Conservation (phyloP, 371 early-diverging fungal genomes). For the Mortierella sp. region DNA sequence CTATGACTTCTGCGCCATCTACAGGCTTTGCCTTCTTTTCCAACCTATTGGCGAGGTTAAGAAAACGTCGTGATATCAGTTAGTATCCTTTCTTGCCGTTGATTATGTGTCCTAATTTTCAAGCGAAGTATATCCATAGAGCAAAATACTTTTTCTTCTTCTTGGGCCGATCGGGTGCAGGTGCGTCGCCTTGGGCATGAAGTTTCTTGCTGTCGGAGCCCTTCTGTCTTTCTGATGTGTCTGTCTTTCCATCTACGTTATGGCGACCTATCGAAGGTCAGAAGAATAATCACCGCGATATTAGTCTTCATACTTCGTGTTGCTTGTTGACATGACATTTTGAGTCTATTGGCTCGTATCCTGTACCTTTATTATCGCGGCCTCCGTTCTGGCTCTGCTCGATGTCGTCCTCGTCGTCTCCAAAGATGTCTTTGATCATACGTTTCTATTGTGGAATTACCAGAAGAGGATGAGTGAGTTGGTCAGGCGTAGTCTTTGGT, state of each 20-base stretch:
- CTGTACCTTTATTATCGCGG: constrained; percentile 14
- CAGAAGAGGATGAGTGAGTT: constrained; percentile 1
- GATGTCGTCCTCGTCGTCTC: constrained; percentile 53
- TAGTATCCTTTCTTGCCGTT: background rate
- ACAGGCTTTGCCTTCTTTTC: constrained; percentile 27
- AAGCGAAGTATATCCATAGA: too few species aligned
- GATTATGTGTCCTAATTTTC: too few species aligned
- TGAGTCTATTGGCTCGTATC: background rate
- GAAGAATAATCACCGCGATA: background rate
- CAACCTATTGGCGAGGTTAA: constrained; percentile 7
- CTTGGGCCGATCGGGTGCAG: constrained; percentile 37
- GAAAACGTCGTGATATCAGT: background rate
- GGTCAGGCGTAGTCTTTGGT: background rate
- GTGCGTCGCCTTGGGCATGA: constrained; percentile 29
- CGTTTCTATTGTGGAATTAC: constrained; percentile 24
- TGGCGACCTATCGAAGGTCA: constrained; percentile 18
- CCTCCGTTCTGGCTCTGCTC: constrained; percentile 15
- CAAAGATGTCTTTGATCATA: constrained; percentile 44
- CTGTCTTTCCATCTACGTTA: background rate
- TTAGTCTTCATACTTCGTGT: background rate
- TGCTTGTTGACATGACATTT: background rate
- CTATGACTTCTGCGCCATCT: constrained; percentile 14
- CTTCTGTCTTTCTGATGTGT: background rate
- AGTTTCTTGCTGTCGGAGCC: constrained; percentile 27
- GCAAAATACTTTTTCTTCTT: constrained; percentile 35